Evolutionary conservation across 345 rosid species (phyloP).

Genomic region (Melaleuca alternifolia): DNA sequence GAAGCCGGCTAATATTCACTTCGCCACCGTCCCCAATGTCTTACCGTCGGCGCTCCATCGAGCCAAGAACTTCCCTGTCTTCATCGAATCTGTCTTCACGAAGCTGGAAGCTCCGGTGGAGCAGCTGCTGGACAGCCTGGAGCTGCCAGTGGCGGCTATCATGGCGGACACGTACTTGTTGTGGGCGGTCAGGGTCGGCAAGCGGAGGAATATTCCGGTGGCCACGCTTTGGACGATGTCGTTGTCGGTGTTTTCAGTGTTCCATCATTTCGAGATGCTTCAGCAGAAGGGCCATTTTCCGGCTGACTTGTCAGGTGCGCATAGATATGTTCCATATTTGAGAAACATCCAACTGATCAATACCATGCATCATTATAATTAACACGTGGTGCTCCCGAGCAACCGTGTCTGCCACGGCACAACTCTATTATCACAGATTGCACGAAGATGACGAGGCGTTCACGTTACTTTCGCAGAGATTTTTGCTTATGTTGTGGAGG

Average conservation of each 20-base stretch:
- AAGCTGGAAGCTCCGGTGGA: constrained; percentile 40
- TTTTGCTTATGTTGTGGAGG: too few species aligned
- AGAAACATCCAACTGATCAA: too few species aligned
- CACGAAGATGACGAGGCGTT: neutral
- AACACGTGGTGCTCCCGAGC: too few species aligned
- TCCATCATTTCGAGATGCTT: neutral
- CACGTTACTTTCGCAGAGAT: neutral
- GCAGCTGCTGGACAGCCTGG: constrained; percentile 26
- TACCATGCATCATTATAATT: too few species aligned
- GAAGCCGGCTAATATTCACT: constrained; percentile 21
- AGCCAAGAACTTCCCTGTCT: constrained; percentile 16
- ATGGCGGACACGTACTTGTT: constrained; percentile 4
- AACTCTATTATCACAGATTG: neutral
- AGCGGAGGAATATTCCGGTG: constrained; percentile 18
- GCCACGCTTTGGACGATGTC: constrained; percentile 11
- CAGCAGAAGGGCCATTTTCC: neutral
- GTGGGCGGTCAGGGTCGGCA: constrained; percentile 7
- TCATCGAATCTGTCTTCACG: constrained; percentile 23
- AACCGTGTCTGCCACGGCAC: too few species aligned
- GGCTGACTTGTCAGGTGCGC: neutral
- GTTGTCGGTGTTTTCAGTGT: neutral
- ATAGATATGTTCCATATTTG: too few species aligned
- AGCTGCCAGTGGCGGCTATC: constrained; percentile 10
- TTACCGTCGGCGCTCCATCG: constrained; percentile 29
- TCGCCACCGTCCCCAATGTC: constrained; percentile 33